A percentile compares a stretch with the other conserved stretches of the same genome.
These are phyloP conservation scores for Geotrichum histeridarum DNA, from an alignment of 1,139 yeast genomes.

Conservation along the genomic window DNA sequence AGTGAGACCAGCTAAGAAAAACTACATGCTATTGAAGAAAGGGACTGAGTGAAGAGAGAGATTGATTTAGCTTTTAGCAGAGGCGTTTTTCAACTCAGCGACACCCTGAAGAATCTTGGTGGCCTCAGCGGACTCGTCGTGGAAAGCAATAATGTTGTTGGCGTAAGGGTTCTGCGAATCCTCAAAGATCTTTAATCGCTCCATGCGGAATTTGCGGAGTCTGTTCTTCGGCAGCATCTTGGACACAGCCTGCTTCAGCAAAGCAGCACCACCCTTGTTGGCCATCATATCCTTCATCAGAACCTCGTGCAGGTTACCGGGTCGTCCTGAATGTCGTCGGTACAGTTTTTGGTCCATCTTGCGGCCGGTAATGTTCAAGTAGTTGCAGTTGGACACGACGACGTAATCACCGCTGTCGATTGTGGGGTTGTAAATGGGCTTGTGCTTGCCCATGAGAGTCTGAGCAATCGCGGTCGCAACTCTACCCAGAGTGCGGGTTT, in stretches of 20 bases:
- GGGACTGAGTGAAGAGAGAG: background rate
- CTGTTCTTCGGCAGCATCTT: conserved; percentile 95
- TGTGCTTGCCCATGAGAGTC: conserved; percentile 90
- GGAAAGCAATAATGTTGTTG: conserved; percentile 77
- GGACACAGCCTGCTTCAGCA: conserved; percentile 78
- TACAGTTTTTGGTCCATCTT: conserved; percentile 80
- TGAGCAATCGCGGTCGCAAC: conserved; percentile 83
- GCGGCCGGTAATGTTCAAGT: conserved; percentile 73
- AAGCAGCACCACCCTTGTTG: conserved; percentile 81
- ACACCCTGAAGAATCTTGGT: conserved; percentile 17
- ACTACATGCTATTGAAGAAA: conserved; percentile 2
- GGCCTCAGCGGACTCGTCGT: conserved; percentile 53
- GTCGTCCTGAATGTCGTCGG: conserved; percentile 85
- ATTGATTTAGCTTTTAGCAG: conserved; percentile 8
- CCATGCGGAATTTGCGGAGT: conserved; percentile 71
- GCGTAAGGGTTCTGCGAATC: conserved; percentile 85
- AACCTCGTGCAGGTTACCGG: conserved; percentile 79
- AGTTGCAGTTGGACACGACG: conserved; percentile 88
- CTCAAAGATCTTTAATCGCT: conserved; percentile 78
- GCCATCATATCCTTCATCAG: conserved; percentile 75
- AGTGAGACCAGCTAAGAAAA: background rate
- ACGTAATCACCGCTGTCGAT: conserved; percentile 95
- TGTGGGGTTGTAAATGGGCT: conserved; percentile 67
- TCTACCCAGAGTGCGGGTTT: conserved; percentile 82
- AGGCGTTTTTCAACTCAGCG: conserved; percentile 4